Conservation (phyloP, 495 filamentous ascomycete genomes). For the Pseudomonodictys pantanalensis region DNA sequence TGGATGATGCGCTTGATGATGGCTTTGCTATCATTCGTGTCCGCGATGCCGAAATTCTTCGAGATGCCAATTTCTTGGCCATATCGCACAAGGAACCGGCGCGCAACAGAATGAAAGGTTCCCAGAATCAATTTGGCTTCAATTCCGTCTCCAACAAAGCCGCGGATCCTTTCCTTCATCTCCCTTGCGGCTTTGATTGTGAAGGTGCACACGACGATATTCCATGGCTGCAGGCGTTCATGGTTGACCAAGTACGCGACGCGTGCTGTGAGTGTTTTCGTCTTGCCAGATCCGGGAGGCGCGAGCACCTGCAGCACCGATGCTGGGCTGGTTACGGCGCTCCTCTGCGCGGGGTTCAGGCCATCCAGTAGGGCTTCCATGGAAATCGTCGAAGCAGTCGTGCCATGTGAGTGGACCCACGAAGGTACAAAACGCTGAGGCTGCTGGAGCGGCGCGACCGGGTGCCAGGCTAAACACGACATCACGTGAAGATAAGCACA, state of each 20-base stretch:
- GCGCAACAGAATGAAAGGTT: slow-evolving; percentile 93
- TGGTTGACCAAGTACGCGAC: slow-evolving; percentile 91
- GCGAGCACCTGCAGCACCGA: slow-evolving; percentile 87
- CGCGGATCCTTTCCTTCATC: slow-evolving; percentile 85
- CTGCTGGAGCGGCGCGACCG: too few relatives aligned
- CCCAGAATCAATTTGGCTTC: slow-evolving; percentile 81
- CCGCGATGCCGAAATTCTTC: slow-evolving; percentile 90
- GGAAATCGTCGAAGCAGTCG: neutral
- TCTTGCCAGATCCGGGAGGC: slow-evolving; percentile 76
- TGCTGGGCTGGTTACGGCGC: slow-evolving; percentile 78
- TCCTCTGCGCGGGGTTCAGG: slow-evolving; percentile 77
- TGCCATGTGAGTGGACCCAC: too few relatives aligned
- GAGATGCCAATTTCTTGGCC: slow-evolving; percentile 79
- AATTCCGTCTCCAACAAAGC: slow-evolving; percentile 70
- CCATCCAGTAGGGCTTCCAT: slow-evolving; percentile 56
- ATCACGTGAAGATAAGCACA: too few relatives aligned
- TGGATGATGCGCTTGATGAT: slow-evolving; percentile 83
- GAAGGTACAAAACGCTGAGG: too few relatives aligned
- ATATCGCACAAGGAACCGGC: slow-evolving; percentile 80
- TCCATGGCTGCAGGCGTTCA: slow-evolving; percentile 74
- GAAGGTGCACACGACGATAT: slow-evolving; percentile 96
- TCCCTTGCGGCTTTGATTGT: slow-evolving; percentile 95
- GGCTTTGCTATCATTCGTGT: slow-evolving; percentile 72
- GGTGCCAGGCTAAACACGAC: too few relatives aligned
- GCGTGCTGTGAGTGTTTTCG: slow-evolving; percentile 90